These are phyloP conservation scores for Cubamyces lactineus DNA, from an alignment of 768 basidiomycete genomes.

Conservation along the genomic window DNA sequence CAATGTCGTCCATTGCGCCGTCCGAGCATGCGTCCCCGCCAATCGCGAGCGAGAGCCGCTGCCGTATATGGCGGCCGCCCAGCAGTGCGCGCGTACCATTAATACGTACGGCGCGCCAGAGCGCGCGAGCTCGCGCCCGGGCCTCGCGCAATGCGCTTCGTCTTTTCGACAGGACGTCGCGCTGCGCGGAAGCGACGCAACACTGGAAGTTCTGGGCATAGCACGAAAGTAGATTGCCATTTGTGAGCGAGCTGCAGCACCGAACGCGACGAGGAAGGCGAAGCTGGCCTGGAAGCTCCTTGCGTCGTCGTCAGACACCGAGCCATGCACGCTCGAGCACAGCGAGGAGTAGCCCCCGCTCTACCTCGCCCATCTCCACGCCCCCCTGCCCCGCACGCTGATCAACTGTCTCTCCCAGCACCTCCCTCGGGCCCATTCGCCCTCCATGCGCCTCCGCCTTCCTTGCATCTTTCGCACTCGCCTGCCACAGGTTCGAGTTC, in stretches of 20 bases:
- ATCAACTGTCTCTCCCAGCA: background rate
- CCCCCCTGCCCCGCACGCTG: slow-evolving; percentile 3
- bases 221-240: background rate
- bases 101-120: slow-evolving; percentile 1
- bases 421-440: background rate
- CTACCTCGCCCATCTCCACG: slow-evolving; percentile 27
- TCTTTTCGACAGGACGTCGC: background rate
- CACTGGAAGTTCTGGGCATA: no score
- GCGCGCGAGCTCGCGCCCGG: background rate
- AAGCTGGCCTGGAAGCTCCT: background rate
- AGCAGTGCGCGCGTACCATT: no score
- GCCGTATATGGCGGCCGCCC: no score
- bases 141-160: background rate
- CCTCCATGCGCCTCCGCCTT: background rate
- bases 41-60: no score
- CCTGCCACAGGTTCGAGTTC: background rate
- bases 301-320: slow-evolving; percentile 9
- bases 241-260: background rate
- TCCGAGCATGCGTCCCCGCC: background rate
- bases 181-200: background rate
- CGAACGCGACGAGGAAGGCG: background rate
- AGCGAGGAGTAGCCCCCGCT: slow-evolving; percentile 34
- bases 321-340: slow-evolving; percentile 35
- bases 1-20: background rate
- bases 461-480: background rate